These are phyloP conservation scores for Phylloporus sp. DNA, from an alignment of 768 basidiomycete species.

Conservation along the genomic window DNA sequence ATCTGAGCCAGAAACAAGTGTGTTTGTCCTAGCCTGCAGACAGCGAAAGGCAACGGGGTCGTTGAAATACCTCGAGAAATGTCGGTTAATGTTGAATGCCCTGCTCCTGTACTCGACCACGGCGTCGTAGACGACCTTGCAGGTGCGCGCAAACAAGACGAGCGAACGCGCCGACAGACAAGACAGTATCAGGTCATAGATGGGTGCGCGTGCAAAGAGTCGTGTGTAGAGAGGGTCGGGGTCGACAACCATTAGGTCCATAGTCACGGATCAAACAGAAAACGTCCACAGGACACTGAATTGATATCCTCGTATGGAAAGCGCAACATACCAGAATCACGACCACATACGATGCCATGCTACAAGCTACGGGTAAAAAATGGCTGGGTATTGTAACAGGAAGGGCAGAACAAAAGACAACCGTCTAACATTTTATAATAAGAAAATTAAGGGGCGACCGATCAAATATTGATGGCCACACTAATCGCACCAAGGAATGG, in stretches of 20 bases:
- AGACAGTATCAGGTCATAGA: constrained; percentile 21
- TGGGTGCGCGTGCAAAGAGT: constrained; percentile 15
- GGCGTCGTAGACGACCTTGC: constrained; percentile 11
- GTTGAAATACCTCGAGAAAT: constrained; percentile 36
- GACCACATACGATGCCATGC: constrained; percentile 21
- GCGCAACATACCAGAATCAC: constrained; percentile 25
- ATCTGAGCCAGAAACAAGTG: constrained; percentile 50
- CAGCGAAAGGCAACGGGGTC: constrained; percentile 39
- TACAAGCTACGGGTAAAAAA: neutral
- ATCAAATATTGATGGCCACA: too few species aligned
- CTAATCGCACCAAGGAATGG: constrained; percentile 49
- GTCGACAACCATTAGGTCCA: constrained; percentile 1
- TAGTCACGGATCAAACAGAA: neutral
- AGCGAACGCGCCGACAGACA: constrained; percentile 26
- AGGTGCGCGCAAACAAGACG: constrained; percentile 19
- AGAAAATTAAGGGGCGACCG: constrained; percentile 1
- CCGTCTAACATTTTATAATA: constrained; percentile 3
- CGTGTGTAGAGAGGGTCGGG: neutral
- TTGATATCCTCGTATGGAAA: constrained; percentile 18
- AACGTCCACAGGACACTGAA: constrained; percentile 12
- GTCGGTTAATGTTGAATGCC: constrained; percentile 35
- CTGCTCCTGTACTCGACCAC: constrained; percentile 21
- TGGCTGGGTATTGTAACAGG: constrained; percentile 24
- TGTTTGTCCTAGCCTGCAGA: constrained; percentile 41
- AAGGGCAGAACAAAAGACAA: constrained; percentile 3